phyloP scores from a whole-genome alignment of 495 filamentous ascomycete species.

The Acidomyces sp. region DNA sequence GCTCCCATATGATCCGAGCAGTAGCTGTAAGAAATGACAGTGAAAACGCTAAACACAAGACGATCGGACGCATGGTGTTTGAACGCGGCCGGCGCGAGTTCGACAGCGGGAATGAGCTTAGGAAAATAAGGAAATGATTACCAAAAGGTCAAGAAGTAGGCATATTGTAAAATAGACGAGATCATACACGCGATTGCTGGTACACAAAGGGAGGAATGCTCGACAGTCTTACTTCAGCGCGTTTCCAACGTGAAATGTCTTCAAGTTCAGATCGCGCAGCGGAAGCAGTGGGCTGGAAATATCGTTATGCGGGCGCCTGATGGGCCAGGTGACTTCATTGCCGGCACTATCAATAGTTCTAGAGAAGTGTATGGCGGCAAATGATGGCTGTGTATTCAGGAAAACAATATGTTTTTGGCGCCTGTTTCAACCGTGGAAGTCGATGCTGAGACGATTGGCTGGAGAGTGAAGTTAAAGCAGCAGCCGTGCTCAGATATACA shows the following conservation, averaged over 20 bases:
- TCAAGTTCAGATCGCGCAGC: not conserved
- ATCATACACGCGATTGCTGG: too few species aligned
- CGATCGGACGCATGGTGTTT: not conserved
- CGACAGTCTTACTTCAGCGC: not conserved
- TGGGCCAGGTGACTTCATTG: not conserved
- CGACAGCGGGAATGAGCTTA: too few species aligned
- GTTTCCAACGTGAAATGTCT: not conserved
- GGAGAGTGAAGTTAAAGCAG: not conserved
- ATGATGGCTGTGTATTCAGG: not conserved
- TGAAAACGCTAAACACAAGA: not conserved
- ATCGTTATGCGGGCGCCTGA: not conserved
- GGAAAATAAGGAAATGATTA: too few species aligned
- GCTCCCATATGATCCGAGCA: slow-evolving; percentile 8
- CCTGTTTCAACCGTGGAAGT: not conserved
- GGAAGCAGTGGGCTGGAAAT: not conserved
- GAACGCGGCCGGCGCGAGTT: too few species aligned
- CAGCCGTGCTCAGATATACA: not conserved
- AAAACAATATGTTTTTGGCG: not conserved
- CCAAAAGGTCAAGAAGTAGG: too few species aligned
- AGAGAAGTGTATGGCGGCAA: not conserved
- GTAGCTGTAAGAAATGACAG: not conserved
- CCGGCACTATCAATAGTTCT: not conserved
- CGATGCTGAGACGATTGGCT: not conserved
- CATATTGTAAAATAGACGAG: too few species aligned
- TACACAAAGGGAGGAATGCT: not conserved